Conservation (phyloP, 2,329 filamentous ascomycete species). For the Mycosphaerella sp. region DNA sequence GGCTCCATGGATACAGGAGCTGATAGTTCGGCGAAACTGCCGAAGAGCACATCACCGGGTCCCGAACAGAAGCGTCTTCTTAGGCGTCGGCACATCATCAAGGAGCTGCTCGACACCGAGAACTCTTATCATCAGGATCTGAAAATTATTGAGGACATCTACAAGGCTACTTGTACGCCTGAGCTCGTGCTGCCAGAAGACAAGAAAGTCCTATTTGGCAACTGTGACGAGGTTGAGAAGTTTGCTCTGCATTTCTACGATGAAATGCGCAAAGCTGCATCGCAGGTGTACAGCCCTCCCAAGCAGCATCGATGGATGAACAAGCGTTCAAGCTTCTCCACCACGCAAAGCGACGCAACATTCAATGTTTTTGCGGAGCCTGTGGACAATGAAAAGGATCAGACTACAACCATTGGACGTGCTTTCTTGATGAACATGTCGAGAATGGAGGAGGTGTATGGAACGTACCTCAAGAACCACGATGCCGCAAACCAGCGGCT, state of each 20-base stretch:
- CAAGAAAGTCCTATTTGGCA: constrained; percentile 84
- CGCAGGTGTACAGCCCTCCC: constrained; percentile 68
- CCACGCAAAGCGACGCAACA: constrained; percentile 37
- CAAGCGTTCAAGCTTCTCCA: constrained; percentile 47
- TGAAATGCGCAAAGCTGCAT: constrained; percentile 71
- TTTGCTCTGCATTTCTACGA: constrained; percentile 78
- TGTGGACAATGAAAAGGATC: constrained; percentile 51
- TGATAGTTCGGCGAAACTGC: constrained; percentile 20
- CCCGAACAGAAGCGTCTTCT: constrained; percentile 62
- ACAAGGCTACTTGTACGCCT: constrained; percentile 72
- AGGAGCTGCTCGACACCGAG: constrained; percentile 90
- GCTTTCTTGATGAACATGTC: constrained; percentile 52
- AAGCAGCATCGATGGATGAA: constrained; percentile 49
- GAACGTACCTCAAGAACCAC: constrained; percentile 59
- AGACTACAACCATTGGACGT: constrained; percentile 52
- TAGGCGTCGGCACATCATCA: constrained; percentile 77
- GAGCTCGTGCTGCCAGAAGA: constrained; percentile 75
- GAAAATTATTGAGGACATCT: constrained; percentile 96
- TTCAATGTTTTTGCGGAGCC: constrained; percentile 30
- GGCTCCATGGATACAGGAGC: constrained; percentile 25
- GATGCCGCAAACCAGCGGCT: constrained; percentile 59
- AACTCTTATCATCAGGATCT: constrained; percentile 87
- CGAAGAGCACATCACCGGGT: constrained; percentile 25
- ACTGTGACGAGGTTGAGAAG: constrained; percentile 80
- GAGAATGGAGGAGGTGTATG: constrained; percentile 59